Base-by-base conservation (phyloP, 345 rosid species). In the Excoecaria agallocha region DNA sequence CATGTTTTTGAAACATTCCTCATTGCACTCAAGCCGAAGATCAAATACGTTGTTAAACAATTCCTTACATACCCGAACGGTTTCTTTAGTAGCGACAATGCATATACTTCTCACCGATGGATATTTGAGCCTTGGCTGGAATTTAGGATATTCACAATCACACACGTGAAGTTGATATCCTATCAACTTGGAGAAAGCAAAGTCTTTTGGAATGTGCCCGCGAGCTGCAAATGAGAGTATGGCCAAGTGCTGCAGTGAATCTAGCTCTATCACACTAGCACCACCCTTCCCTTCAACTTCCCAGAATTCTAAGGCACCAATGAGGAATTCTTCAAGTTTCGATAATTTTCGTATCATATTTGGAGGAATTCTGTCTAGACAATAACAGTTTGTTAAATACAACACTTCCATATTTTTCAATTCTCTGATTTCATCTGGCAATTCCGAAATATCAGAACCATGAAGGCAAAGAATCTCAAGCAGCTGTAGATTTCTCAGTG, bases 321-420 rank as follows among this genome's bases (percentile, higher is more conserved):
- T 60, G 30, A 46, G 49, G 6, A 72, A 30, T n/a, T 72, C 76
- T 62, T 72, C 76, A 9, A 72, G 67, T 8, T 49, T 72, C 10
- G 56, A 19, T 15, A 72, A 46, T 8, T 49, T 50, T 19, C 11
- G 11, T 12, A 72, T 61, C 38, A 49, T n/a, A 61, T 61, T 37
- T 9, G 68, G 8, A 63, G 46, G 49, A 25, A 72, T 25, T 3
- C 2, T 72, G 6, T 12, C 45, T 17, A 63, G 37, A 20, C 63
- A 19, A 24, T 43, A 20, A 20, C 58, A 35, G n/a, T 15, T 8
- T 17, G 12, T 37, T 12, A 56, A 11, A 1, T 70, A 38, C 52
- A 38, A n/a, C 50, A 56, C 49, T 39, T 57, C 15, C 35, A 52
- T 20, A 16, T 41, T 19, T 50, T 51, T 22, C n/a, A 52, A 4